These are phyloP conservation scores for Amyloporia xantha DNA, from an alignment of 768 basidiomycete species.

Conservation along the genomic window DNA sequence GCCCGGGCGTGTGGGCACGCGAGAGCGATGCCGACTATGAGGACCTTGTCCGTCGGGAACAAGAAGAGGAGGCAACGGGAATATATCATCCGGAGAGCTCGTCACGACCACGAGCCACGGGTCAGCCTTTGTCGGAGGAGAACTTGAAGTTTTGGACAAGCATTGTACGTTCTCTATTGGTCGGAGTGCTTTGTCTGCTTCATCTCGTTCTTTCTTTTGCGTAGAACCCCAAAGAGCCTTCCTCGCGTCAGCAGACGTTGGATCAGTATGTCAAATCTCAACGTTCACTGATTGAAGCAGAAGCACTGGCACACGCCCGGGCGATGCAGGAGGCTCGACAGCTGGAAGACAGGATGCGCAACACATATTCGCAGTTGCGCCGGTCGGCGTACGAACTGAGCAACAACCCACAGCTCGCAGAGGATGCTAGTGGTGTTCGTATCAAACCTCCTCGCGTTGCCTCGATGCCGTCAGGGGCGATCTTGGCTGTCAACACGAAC, in stretches of 20 bases:
- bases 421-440: slow-evolving; percentile 67
- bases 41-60: slow-evolving; percentile 68
- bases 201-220: neutral
- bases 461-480: slow-evolving; percentile 25
- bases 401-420: slow-evolving; percentile 35
- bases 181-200: neutral
- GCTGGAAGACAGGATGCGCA: slow-evolving; percentile 70
- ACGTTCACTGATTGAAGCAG: slow-evolving; percentile 72
- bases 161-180: slow-evolving; percentile 43
- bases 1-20: slow-evolving; percentile 85
- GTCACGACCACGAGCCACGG: slow-evolving; percentile 53
- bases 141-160: slow-evolving; percentile 78
- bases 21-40: slow-evolving; percentile 79
- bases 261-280: slow-evolving; percentile 80
- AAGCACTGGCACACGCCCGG: slow-evolving; percentile 69
- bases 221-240: slow-evolving; percentile 88
- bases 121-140: slow-evolving; percentile 65
- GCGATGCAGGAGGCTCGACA: slow-evolving; percentile 74
- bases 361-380: slow-evolving; percentile 73
- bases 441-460: slow-evolving; percentile 54
- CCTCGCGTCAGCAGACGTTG: slow-evolving; percentile 77
- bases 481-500: slow-evolving; percentile 33
- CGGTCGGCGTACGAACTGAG: slow-evolving; percentile 72
- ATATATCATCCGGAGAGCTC: slow-evolving; percentile 43
- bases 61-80: slow-evolving; percentile 57